Base-by-base conservation (phyloP, 257 asterid species). In the Solanum okadae region DNA sequence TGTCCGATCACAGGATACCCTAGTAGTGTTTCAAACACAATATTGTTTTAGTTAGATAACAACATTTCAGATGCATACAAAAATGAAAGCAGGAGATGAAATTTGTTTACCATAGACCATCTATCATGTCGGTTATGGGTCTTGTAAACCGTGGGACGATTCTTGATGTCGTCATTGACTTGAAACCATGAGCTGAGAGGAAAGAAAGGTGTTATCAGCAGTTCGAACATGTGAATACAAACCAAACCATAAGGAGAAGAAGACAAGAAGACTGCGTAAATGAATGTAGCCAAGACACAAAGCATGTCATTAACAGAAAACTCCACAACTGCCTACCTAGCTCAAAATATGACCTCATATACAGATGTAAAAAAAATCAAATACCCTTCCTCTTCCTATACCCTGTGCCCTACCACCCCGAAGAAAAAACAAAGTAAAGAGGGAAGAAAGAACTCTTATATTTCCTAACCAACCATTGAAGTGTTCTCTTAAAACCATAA, bases 1-100 rank as follows among this genome's bases (percentile, higher is more conserved):
- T 83, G 99, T 93, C 83, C 99, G 98, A 88, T 97, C 99, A 88
- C 99, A 97, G 72, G 99, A 95, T 89, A 96, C 92, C 99, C 99
- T 97, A 92, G 88, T 22, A 88, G 65, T 90, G 90, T 84, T 59
- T 56, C 87, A 88, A n/a, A n/a, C 84, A 49, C 8, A 88, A 81
- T 86, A 89, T 71, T 27, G 27, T 22, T 25, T 82, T 38, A 67
- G 82, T 73, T 44, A 73, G 56, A 71, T 85, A 79, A 44, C 27
- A 59, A 35, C 79, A 84, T 70, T 79, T 84, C 83, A 35, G n/a
- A 37, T 25, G 76, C 46, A 65, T 56, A 10, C 13, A 65, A 78
- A 59, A 25, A 61, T 27, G 33, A 79, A 56, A 76, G 33, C n/a
- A 27, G 56, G 78, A 70, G 31, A 77, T 56, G 83, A 25, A 85